These are phyloP conservation scores for Pseudoturritis turrita DNA, from an alignment of 345 rosid genomes.

Conservation along the genomic window DNA sequence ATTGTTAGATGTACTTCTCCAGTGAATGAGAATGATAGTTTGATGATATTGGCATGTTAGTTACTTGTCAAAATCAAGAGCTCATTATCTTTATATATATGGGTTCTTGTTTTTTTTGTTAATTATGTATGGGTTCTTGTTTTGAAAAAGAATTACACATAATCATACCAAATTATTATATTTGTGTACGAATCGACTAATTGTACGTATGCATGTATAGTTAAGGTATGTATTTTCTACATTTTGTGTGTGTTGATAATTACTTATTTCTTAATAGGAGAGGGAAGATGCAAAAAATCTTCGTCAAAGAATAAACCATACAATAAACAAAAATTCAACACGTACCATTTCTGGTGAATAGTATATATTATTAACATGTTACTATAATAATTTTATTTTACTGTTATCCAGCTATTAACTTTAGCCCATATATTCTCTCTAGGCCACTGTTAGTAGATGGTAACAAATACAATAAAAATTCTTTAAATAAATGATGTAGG, in stretches of 20 bases:
- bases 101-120: background rate
- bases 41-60: slow-evolving; percentile 43
- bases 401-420: background rate
- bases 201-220: slow-evolving; percentile 38
- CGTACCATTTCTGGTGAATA: background rate
- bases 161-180: background rate
- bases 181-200: background rate
- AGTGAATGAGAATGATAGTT: slow-evolving; percentile 22
- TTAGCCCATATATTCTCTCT: background rate
- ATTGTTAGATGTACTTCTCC: slow-evolving; percentile 12
- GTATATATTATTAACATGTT: background rate
- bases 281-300: background rate
- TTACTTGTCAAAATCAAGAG: slow-evolving; percentile 71
- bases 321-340: background rate
- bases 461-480: too few species aligned
- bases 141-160: slow-evolving; percentile 25
- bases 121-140: slow-evolving; percentile 27
- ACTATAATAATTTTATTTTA: background rate
- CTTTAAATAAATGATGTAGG: too few species aligned
- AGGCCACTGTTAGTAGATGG: background rate
- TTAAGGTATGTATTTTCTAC: background rate
- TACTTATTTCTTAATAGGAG: background rate
- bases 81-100: slow-evolving; percentile 13
- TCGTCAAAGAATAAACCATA: background rate
- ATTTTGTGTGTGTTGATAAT: background rate